These are phyloP conservation scores for Talaromyces trachyspermus DNA, from an alignment of 495 filamentous ascomycete species.

Conservation along the genomic window DNA sequence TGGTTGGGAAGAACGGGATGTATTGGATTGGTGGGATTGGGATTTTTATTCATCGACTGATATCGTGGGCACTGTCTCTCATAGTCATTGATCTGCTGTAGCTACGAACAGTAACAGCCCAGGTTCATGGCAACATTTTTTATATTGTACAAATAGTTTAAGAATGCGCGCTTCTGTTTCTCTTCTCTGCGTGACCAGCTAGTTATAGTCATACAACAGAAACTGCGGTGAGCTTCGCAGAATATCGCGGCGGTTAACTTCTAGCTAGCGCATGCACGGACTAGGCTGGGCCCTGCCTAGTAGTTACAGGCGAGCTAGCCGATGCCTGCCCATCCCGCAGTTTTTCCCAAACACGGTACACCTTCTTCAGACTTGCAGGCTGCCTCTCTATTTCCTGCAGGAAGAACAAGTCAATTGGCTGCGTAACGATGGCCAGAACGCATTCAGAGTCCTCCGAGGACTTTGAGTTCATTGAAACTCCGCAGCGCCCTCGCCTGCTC, in stretches of 20 bases:
- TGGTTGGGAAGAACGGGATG: background rate
- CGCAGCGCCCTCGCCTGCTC: conserved; percentile 44
- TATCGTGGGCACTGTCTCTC: too few species aligned
- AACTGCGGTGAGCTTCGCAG: too few species aligned
- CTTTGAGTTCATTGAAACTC: conserved; percentile 63
- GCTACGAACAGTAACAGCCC: too few species aligned
- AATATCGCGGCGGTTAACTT: too few species aligned
- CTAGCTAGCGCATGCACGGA: too few species aligned
- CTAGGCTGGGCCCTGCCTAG: too few species aligned
- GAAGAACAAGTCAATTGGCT: conserved; percentile 15
- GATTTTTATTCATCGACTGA: background rate
- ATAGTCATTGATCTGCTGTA: too few species aligned
- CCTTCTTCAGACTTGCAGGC: background rate
- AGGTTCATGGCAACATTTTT: background rate
- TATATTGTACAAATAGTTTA: too few species aligned
- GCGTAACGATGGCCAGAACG: conserved; percentile 36
- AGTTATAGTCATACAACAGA: too few species aligned
- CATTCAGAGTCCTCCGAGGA: conserved; percentile 51
- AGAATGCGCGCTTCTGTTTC: too few species aligned
- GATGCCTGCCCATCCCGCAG: conserved; percentile 4
- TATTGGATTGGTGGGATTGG: background rate
- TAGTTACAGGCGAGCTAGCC: too few species aligned
- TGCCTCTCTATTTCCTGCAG: background rate
- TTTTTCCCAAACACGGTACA: background rate
- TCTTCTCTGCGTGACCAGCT: too few species aligned